Conservation (phyloP, 106 monocot genomes). For the Allium fistulosum region DNA sequence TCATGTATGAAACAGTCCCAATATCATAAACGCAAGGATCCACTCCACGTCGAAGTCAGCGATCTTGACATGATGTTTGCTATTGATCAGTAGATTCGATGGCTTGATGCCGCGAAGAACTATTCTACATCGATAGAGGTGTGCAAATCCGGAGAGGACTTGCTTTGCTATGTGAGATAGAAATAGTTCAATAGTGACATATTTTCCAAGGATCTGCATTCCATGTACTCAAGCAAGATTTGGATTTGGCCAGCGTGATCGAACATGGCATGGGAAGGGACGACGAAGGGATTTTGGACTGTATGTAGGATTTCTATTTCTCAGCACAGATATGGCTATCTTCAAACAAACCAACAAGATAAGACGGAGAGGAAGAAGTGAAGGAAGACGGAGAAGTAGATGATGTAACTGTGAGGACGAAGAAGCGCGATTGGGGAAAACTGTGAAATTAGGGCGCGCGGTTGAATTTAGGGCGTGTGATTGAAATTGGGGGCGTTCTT, state of each 20-base stretch:
- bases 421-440: no score
- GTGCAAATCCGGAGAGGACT: conserved; percentile 62
- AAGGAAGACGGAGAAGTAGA: no score
- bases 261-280: conserved; percentile 63
- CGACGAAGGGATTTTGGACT: conserved; percentile 57
- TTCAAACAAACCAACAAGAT: no score
- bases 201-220: conserved; percentile 54
- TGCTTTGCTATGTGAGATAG: conserved; percentile 53
- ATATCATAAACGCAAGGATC: conserved; percentile 88
- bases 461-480: no score
- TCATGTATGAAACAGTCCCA: conserved; percentile 95
- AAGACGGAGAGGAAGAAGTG: no score
- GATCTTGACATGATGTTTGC: conserved; percentile 62
- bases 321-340: no score
- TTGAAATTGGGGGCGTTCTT: no score
- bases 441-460: no score
- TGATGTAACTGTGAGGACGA: no score
- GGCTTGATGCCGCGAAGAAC: conserved; percentile 96
- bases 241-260: conserved; percentile 69
- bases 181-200: conserved; percentile 31
- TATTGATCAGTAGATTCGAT: conserved; percentile 76
- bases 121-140: conserved; percentile 73
- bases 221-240: conserved; percentile 70
- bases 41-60: conserved; percentile 88
- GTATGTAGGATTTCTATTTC: conserved; percentile 75